Evolutionary conservation across 1,284 basidiomycete species (phyloP), one percentile per base, ranked within the genome.

Genomic region (Trametes polyzona): DNA sequence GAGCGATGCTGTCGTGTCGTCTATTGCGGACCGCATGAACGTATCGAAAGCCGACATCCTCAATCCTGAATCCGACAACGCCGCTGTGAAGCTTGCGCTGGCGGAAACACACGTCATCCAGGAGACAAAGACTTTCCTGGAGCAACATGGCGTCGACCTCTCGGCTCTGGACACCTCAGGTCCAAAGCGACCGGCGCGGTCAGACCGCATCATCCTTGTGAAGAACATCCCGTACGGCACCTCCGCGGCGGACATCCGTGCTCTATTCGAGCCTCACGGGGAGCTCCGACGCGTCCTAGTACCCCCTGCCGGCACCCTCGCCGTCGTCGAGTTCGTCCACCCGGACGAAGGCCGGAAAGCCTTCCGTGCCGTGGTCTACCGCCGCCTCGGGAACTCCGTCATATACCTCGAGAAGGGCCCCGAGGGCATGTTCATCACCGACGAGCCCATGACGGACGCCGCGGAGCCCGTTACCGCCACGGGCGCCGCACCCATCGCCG

Each of bases 151-250:
- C 23, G 83, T 90, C 56, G 70, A 84, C 19, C 73, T 90, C 6
- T 79, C 83, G 0, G 76, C 85, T 0, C 87, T 90, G 61, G 76
- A 81, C 1, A 73, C 79, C 1, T 74, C 80, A 2, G 76, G 77
- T 0, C 12, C 46, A 11, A 51, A 40, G 3, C 81, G 86, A 1
- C 57, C 65, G 8, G 71, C 75, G 1, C 73, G 81, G 8, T 95
- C 92, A 0, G 86, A 92, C 65, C 96, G 93, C 0, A 87, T 83
- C 42, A 88, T 98, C 55, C 82, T 99, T 9, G 92, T 98, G 59
- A 99, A 99, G 78, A 98, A 99, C 74, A 95, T 99, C 41, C 96
- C 96, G 0, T 97, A 92, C 67, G 94, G 94, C 14, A 98, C 95
- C 0, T 84, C 88, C 1, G 76, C 78, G 0, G 83, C 86, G 11